Conservation (phyloP, 2,329 filamentous ascomycete genomes). For the Chrysosporium keratinophilum region DNA sequence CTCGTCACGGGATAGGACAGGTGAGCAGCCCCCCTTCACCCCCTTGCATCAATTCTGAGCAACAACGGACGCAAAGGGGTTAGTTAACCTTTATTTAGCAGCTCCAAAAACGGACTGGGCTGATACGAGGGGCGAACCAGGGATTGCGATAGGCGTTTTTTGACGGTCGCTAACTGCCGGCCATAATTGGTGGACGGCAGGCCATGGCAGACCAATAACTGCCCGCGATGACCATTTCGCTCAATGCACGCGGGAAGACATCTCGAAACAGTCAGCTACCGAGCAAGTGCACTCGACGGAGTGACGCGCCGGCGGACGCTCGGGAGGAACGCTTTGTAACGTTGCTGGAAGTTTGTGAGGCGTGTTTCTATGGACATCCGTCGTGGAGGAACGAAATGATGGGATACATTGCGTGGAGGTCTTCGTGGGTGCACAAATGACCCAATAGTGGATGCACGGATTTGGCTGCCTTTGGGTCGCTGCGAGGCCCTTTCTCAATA, state of each 20-base stretch:
- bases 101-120: too few relatives aligned
- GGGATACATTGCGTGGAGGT: too few relatives aligned
- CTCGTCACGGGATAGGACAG: conserved; percentile 1
- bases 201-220: background rate
- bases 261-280: background rate
- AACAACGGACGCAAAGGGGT: background rate
- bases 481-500: too few relatives aligned
- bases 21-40: background rate
- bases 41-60: background rate
- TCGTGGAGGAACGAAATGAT: too few relatives aligned
- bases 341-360: too few relatives aligned
- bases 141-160: background rate
- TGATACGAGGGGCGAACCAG: conserved; percentile 9
- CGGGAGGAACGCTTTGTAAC: too few relatives aligned
- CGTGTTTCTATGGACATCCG: too few relatives aligned
- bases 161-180: conserved; percentile 1
- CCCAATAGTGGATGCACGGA: too few relatives aligned
- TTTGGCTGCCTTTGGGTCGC: too few relatives aligned
- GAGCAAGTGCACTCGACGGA: too few relatives aligned
- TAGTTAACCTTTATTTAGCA: conserved; percentile 8
- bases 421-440: too few relatives aligned
- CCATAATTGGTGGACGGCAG: conserved; percentile 1
- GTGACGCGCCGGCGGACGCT: too few relatives aligned
- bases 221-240: background rate
- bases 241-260: background rate